These are phyloP conservation scores for Parmelia sp. DNA, from an alignment of 495 filamentous ascomycete genomes.

Conservation along the genomic window DNA sequence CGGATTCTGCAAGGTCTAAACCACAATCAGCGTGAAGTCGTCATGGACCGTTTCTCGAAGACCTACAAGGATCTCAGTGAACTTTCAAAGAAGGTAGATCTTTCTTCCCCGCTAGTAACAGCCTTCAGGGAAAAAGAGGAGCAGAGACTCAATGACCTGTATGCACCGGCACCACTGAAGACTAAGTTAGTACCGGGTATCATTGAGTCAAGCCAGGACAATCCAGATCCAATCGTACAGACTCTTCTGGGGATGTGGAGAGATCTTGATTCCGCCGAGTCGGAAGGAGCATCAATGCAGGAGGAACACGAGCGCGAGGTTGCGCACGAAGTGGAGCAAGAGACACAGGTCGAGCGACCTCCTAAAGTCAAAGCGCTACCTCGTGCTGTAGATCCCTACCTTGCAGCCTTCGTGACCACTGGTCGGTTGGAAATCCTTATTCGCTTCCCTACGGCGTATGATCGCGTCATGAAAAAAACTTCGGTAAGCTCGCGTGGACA, in stretches of 20 bases:
- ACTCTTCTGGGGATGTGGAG: neutral
- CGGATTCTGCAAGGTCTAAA: neutral
- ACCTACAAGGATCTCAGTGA: neutral
- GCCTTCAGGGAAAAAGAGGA: neutral
- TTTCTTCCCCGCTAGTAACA: no score
- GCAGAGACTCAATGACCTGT: neutral
- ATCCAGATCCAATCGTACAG: neutral
- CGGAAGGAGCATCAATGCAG: conserved; percentile 38
- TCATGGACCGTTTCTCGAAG: neutral
- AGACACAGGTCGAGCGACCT: conserved; percentile 50
- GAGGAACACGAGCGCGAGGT: conserved; percentile 71
- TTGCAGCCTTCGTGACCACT: neutral
- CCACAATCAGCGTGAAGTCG: neutral
- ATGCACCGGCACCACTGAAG: neutral
- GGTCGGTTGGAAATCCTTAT: no score
- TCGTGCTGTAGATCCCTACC: neutral
- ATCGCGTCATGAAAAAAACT: no score
- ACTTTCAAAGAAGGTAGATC: neutral
- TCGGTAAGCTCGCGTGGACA: no score
- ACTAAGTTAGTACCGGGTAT: neutral
- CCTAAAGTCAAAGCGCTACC: conserved; percentile 13
- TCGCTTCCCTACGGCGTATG: no score
- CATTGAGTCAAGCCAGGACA: neutral
- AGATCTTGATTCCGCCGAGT: neutral
- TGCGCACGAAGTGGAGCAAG: conserved; percentile 54